Evolutionary conservation across 176 grass and related monocot species (phyloP), one percentile per base, ranked within the genome.

Genomic region (Zea luxurians): DNA sequence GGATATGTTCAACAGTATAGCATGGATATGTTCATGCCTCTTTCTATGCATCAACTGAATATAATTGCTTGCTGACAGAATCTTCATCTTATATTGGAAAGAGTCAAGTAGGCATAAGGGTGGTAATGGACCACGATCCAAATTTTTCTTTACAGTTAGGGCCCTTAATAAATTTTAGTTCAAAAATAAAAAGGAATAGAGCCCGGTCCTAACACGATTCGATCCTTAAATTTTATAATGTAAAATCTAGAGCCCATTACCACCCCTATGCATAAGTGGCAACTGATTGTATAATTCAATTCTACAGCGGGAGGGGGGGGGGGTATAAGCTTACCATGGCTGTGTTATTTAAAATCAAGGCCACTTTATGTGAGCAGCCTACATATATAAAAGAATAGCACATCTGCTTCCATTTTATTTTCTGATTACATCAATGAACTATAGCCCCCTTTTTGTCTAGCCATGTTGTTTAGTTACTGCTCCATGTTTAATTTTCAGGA

Each of bases 401-500:
- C 17, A 7, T 58, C 55, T 0, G 17, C 53, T 57, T 57, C 53
- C 55, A 58, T 9, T 58, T 58, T 58, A 58, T 59, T 10, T 27
- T 78, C 68, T 11, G 34, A 50, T 27, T 80, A 36, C 15, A 37
- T 34, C 20, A 61, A 74, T 72, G 62, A 79, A 17, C 49, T 52
- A 48, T 73, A 17, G 6, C 12, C 40, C 58, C 48, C 35, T 60
- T 66, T 81, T 40, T 10, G 21, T 63, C 50, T 35, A 43, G n/a
- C 13, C 53, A 48, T 70, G 53, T 48, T 74, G 58, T 48, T 38
- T 54, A 78, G 48, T 49, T 77, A 55, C 66, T 64, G 21, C 76
- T 81, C 9, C 47, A 62, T 85, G n/a, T 83, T 82, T 81, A 13
- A 13, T 65, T 21, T 71, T 85, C 20, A 93, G 96, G 96, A 96